phyloP scores from a whole-genome alignment of 257 asterid species.

The Solanum piurae region DNA sequence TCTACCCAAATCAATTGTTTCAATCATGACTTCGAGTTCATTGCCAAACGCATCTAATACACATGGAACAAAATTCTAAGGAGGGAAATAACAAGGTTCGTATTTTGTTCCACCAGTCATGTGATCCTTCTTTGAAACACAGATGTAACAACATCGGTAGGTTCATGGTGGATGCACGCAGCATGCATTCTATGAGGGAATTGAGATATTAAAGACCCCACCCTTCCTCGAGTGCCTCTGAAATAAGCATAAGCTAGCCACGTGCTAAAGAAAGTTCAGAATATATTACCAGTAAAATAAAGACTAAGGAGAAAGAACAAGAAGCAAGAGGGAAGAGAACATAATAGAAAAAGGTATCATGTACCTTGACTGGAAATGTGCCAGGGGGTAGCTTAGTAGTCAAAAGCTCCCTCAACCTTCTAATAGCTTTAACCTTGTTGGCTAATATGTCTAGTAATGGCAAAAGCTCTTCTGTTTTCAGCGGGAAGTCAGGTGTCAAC shows the following conservation, averaged over 20 bases:
- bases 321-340: background rate
- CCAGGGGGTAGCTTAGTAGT: constrained; percentile 90
- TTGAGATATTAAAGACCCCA: background rate
- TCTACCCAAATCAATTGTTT: background rate
- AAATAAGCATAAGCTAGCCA: background rate
- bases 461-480: constrained; percentile 84
- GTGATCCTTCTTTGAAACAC: background rate
- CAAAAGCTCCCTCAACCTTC: constrained; percentile 93
- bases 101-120: background rate
- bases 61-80: background rate
- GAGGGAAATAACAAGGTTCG: background rate
- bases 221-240: background rate
- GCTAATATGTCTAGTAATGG: constrained; percentile 96
- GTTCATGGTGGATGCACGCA: background rate
- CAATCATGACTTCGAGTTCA: background rate
- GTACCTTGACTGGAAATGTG: constrained; percentile 97
- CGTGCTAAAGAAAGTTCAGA: background rate
- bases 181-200: background rate
- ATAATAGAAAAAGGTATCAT: background rate
- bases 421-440: constrained; percentile 90
- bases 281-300: background rate
- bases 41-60: background rate
- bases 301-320: background rate
- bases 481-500: constrained; percentile 96
- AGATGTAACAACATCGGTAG: background rate